Evolutionary conservation across 75 land plant species (phyloP), one percentile per base, ranked within the genome.

Genomic region (Azolla pinnata): DNA sequence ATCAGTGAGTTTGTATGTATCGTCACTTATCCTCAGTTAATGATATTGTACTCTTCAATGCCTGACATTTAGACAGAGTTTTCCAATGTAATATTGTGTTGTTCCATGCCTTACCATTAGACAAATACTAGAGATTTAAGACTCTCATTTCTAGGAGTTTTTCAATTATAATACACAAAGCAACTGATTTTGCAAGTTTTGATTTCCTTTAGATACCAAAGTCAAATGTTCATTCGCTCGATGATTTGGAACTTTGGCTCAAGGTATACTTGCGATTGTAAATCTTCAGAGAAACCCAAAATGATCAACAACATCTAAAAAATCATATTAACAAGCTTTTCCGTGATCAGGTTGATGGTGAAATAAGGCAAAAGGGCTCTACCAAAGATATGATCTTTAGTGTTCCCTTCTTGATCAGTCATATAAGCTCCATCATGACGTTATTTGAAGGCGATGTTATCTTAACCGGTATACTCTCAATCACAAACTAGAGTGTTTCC

Each of bases 381-480:
- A 85, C 96, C 19, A 78, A 64, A 10, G 96, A 89, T 61, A 89
- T 89, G 96, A 89, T 89, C 18, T 89, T 89, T 58, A 82, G 79
- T 62, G 76, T 89, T 40, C 89, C 96, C 25, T 80, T 60, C 29
- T 79, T 89, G 38, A 72, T 89, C 35, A 84, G 87, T 73, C 80
- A 89, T 70, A 89, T 89, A 62, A 89, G 90, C 68, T 82, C 83
- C 42, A 62, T 85, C 55, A 80, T 89, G 80, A 85, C 96, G 1
- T 82, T 89, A 55, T 47, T 82, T 59, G 96, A 89, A 76, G 96
- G 96, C 30, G 96, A 89, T 72, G 72, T 85, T 54, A 89, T 89
- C 23, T 63, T 89, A 24, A 89, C 96, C 52, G 96, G 96, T 82
- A 70, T 20, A 48, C 19, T 7, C 42, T 7, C 14, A 7, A 14